Base-by-base conservation (phyloP, 208 protist species). In the Leishmania lainsoni region DNA sequence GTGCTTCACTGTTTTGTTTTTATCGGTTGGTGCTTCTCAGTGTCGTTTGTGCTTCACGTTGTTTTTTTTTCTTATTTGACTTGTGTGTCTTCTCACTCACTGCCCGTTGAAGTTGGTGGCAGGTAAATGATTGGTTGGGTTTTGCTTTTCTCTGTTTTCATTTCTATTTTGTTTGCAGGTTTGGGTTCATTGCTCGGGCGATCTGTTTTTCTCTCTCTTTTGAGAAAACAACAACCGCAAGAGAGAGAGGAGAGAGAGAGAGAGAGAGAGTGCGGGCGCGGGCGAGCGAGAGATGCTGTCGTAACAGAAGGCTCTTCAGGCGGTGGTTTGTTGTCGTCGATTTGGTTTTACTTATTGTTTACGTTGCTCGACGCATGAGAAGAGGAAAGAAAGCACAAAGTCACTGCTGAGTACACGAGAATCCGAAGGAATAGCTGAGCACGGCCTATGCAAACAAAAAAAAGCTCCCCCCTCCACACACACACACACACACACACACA, bases 311-410 rank as follows among this genome's bases (percentile, higher is more conserved):
- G 26, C 0, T 29, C 29, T 68, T 22, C 2, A 58, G 54, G 54
- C 42, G 39, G 48, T n/a, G 71, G 76, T 84, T 45, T 32, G 65
- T 52, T 51, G 20, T 61, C 71, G 22, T 68, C 39, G 22, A 68
- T 65, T 10, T 78, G 39, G 70, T 71, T 63, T 75, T 70, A 26
- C 66, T 54, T 39, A 10, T 51, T 39, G 51, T 66, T 72, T 63
- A 9, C 58, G 26, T 39, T 68, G 10, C 61, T 42, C 12, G 3
- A 9, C 9, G 12, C 29, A 68, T 17, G 61, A 39, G 61, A 12
- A 39, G 61, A 20, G 10, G 61, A 39, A 29, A 12, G 29, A 39
- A 4, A 68, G 39, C 29, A 16, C 29, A 12, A 20, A 68, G 26
- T n/a, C 9, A 8, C 29, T 39, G 29, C 4, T 35, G 22, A 68